These are phyloP conservation scores for Gaeumannomyces tritici DNA, from an alignment of 2,329 filamentous ascomycete genomes.

Conservation along the genomic window DNA sequence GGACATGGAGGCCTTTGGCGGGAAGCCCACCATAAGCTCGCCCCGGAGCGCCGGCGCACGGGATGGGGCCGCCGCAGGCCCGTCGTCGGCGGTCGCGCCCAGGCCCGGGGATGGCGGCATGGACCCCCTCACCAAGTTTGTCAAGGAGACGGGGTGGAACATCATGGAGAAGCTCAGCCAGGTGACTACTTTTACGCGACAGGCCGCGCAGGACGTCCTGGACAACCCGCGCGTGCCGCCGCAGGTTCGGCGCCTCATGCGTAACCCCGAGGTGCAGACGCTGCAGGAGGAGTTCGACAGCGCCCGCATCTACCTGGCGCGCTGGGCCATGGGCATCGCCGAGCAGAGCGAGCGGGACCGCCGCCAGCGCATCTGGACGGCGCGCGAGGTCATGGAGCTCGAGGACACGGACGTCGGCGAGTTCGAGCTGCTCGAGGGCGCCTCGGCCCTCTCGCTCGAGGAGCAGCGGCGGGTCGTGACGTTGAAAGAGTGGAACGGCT, in stretches of 20 bases:
- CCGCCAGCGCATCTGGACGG: slow-evolving; percentile 84
- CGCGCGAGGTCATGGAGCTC: slow-evolving; percentile 81
- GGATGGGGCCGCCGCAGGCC: slow-evolving; percentile 22
- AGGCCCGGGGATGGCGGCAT: slow-evolving; percentile 56
- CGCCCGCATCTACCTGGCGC: slow-evolving; percentile 82
- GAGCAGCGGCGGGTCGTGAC: slow-evolving; percentile 72
- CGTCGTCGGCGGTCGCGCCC: slow-evolving; percentile 13
- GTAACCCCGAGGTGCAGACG: slow-evolving; percentile 89
- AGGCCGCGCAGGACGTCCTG: slow-evolving; percentile 83
- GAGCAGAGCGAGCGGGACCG: slow-evolving; percentile 90
- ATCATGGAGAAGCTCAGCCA: slow-evolving; percentile 95
- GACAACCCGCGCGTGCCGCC: slow-evolving; percentile 89
- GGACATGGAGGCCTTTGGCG: slow-evolving; percentile 67
- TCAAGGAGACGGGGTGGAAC: slow-evolving; percentile 94
- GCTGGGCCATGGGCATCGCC: slow-evolving; percentile 98
- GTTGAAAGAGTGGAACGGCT: slow-evolving; percentile 79
- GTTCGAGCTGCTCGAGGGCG: slow-evolving; percentile 83
- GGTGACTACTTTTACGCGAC: slow-evolving; percentile 88
- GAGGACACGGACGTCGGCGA: slow-evolving; percentile 93
- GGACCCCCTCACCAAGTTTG: slow-evolving; percentile 86
- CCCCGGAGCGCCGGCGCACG: slow-evolving; percentile 29
- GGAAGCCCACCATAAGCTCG: slow-evolving; percentile 34
- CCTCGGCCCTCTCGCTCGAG: slow-evolving; percentile 58
- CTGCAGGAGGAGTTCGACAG: slow-evolving; percentile 97
- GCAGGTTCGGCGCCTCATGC: slow-evolving; percentile 74